Evolutionary conservation across 2,329 filamentous ascomycete genomes (phyloP).

Genomic region (Trichoderma asperellum): DNA sequence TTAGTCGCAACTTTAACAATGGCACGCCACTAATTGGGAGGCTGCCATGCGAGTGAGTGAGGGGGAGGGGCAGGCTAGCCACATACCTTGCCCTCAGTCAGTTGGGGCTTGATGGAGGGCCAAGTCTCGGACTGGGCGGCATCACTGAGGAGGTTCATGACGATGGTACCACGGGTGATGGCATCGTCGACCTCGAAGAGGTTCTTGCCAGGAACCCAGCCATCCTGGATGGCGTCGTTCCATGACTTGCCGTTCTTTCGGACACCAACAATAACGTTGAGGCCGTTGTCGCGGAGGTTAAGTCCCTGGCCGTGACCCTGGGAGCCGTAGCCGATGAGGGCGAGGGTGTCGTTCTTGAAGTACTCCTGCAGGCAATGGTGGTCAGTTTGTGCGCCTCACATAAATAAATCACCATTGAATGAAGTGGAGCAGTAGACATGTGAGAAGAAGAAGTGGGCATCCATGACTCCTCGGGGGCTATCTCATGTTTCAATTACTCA

Average conservation of each 20-base stretch:
- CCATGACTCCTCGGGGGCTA: neutral
- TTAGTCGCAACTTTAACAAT: conserved; percentile 32
- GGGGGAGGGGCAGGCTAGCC: neutral
- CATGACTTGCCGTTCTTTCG: conserved; percentile 98
- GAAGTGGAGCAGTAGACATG: neutral
- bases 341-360: conserved; percentile 99
- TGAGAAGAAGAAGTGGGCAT: neutral
- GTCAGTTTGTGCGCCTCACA: conserved; percentile 22
- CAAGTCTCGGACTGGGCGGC: conserved; percentile 98
- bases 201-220: conserved; percentile 98
- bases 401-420: neutral
- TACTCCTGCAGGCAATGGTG: conserved; percentile 72
- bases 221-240: conserved; percentile 96
- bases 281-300: conserved; percentile 98
- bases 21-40: neutral
- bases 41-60: neutral
- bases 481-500: conserved; percentile 54
- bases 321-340: conserved; percentile 96
- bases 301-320: conserved; percentile 99
- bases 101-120: conserved; percentile 96
- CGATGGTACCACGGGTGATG: conserved; percentile 86
- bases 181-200: conserved; percentile 98
- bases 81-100: conserved; percentile 95
- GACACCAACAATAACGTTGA: conserved; percentile 98
- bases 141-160: conserved; percentile 99